A percentile compares a stretch with the other conserved stretches of the same genome.
Conservation (phyloP, 495 filamentous ascomycete genomes). For the Extremus antarcticus region DNA sequence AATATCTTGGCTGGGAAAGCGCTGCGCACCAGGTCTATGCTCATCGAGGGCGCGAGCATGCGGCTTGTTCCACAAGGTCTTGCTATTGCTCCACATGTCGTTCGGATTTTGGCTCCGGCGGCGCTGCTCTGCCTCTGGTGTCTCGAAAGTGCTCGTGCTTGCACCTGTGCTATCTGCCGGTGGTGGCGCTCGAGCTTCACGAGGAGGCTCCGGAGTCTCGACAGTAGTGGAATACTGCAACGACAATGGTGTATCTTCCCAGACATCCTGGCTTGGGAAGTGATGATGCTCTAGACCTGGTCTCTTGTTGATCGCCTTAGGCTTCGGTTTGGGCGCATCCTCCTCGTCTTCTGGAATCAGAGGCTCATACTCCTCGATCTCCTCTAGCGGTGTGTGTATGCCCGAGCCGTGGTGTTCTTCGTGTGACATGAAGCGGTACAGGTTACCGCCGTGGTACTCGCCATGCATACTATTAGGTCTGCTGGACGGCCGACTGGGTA, state of each 20-base stretch:
- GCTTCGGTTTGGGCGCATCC: slow-evolving; percentile 41
- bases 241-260: slow-evolving; percentile 92
- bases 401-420: slow-evolving; percentile 43
- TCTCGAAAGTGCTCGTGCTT: slow-evolving; percentile 37
- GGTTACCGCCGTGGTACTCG: slow-evolving; percentile 25
- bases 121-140: slow-evolving; percentile 44
- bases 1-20: slow-evolving; percentile 89
- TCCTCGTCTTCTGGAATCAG: slow-evolving; percentile 81
- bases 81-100: slow-evolving; percentile 25
- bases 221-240: slow-evolving; percentile 75
- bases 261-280: slow-evolving; percentile 90
- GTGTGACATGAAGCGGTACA: slow-evolving; percentile 42
- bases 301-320: slow-evolving; percentile 52
- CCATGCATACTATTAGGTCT: slow-evolving; percentile 55
- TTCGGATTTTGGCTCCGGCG: slow-evolving; percentile 30
- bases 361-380: slow-evolving; percentile 91
- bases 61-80: slow-evolving; percentile 30
- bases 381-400: slow-evolving; percentile 67
- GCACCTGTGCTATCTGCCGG: slow-evolving; percentile 20
- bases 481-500: slow-evolving; percentile 61
- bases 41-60: slow-evolving; percentile 34
- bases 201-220: slow-evolving; percentile 58
- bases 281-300: slow-evolving; percentile 52
- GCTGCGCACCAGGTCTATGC: slow-evolving; percentile 43
- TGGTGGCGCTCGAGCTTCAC: slow-evolving; percentile 23